Evolutionary conservation across 1,139 yeast genomes (phyloP), one percentile per base, ranked within the genome.

Genomic region (Diutina scorzettiae): DNA sequence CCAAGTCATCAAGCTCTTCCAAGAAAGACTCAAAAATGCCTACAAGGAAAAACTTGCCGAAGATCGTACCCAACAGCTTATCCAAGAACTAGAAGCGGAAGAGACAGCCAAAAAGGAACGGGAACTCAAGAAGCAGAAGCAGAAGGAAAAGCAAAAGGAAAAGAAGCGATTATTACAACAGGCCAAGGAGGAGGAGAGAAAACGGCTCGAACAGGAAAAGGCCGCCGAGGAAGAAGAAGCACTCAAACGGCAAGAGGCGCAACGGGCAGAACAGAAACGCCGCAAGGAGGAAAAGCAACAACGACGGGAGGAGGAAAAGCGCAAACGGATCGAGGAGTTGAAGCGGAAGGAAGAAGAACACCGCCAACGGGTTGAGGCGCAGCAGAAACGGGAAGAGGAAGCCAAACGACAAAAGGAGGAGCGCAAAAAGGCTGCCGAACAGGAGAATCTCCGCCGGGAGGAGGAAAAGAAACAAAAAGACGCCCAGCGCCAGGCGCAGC

Each of bases 61-160:
- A 47, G 93, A 82, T 52, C 71, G 86, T 44, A 81, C 84, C 43
- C 76, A 73, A 52, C 76, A 69, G 57, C 73, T 82, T 47, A 73
- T 84, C 48, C 86, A 77, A 53, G 95, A 85, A 55, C 70, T 85
- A 41, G 94, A 83, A 46, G 85, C 81, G 17, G 94, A 83, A 57
- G 83, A 78, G 50, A 69, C 71, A 41, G 76, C 78, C 24, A 73
- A 78, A 54, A 76, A 74, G 53, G 87, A 81, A 49, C 76, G 76
- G 40, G 91, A 81, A 56, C 74, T 76, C 56, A 81, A 81, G 59
- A 81, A 80, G 54, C 68, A 71, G 48, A 72, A 71, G 46, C 91
- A 82, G 50, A 79, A 76, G 58, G 94, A 85, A 53, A 80, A 78
- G 62, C 78, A 81, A 45, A 79, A 80, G 55, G 93, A 84, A 51